phyloP scores from a whole-genome alignment of 352 stramenopile species.

The Saprolegnia diclina region DNA sequence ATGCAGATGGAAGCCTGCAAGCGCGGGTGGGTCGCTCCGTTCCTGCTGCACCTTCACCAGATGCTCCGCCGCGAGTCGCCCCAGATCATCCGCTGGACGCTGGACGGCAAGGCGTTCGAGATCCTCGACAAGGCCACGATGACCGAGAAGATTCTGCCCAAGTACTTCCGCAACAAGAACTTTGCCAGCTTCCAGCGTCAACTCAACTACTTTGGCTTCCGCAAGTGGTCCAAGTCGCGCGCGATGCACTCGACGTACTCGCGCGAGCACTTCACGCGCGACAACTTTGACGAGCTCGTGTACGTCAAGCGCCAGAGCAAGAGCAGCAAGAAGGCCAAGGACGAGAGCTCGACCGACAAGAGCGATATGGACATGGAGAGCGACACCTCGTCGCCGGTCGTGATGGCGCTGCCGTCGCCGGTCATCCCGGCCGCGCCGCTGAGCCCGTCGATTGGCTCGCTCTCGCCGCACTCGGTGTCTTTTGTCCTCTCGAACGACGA shows the following conservation, averaged over 20 bases:
- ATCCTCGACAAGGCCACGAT: slow-evolving; percentile 82
- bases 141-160: slow-evolving; percentile 84
- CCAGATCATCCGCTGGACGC: slow-evolving; percentile 76
- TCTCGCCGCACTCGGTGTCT: slow-evolving; percentile 1
- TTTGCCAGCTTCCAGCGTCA: slow-evolving; percentile 94
- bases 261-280: slow-evolving; percentile 73
- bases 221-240: slow-evolving; percentile 82
- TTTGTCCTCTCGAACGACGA: slow-evolving; percentile 6
- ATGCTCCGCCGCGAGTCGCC: slow-evolving; percentile 75
- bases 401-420: not conserved
- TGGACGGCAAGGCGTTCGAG: slow-evolving; percentile 71
- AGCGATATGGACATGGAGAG: slow-evolving; percentile 27
- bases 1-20: slow-evolving; percentile 28
- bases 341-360: slow-evolving; percentile 20
- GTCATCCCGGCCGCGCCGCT: not conserved
- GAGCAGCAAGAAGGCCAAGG: slow-evolving; percentile 16
- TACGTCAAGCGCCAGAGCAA: slow-evolving; percentile 77
- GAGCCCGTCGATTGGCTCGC: not conserved
- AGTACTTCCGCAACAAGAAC: slow-evolving; percentile 95
- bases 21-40: slow-evolving; percentile 56
- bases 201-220: slow-evolving; percentile 95
- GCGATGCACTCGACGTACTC: slow-evolving; percentile 70
- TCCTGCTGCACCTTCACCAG: slow-evolving; percentile 77
- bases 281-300: slow-evolving; percentile 81
- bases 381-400: slow-evolving; percentile 12